Evolutionary conservation across 2,329 filamentous ascomycete genomes (phyloP).

Genomic region (Pestalotiopsis sp.): DNA sequence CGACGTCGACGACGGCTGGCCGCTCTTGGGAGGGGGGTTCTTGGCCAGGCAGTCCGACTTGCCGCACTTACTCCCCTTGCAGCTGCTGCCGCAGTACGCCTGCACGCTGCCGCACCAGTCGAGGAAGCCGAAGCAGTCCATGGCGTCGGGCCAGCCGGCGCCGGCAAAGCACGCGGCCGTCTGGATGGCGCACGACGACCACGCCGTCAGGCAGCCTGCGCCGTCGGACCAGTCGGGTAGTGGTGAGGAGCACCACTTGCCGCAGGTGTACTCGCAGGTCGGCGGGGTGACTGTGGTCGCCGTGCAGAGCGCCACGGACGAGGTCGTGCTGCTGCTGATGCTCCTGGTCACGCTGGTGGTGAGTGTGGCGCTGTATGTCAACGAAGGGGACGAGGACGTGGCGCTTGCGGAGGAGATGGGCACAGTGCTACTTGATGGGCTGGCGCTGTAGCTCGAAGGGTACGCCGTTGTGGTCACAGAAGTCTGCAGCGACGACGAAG

Average conservation of each 20-base stretch:
- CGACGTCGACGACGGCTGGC: constrained; percentile 36
- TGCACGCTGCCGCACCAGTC: constrained; percentile 52
- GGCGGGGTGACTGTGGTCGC: constrained; percentile 46
- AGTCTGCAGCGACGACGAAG: background rate
- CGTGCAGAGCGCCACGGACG: constrained; percentile 47
- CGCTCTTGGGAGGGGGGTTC: constrained; percentile 32
- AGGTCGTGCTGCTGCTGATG: constrained; percentile 32
- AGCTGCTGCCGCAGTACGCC: constrained; percentile 44
- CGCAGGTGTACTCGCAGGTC: constrained; percentile 57
- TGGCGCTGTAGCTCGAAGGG: background rate
- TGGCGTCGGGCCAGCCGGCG: constrained; percentile 51
- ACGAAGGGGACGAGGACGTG: background rate
- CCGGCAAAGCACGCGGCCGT: constrained; percentile 52
- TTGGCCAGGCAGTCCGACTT: constrained; percentile 47
- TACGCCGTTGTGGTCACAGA: background rate
- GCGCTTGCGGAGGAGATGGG: background rate
- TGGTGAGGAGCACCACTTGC: constrained; percentile 46
- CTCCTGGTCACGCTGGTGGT: background rate
- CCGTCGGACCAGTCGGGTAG: constrained; percentile 51
- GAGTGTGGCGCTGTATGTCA: background rate
- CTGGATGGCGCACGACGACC: constrained; percentile 49
- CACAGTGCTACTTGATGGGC: background rate
- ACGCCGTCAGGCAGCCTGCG: constrained; percentile 42
- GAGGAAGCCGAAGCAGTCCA: constrained; percentile 54
- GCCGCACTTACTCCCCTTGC: constrained; percentile 31